Base-by-base conservation (phyloP, 306 rosid genomes). In the Bauhinia variegata region DNA sequence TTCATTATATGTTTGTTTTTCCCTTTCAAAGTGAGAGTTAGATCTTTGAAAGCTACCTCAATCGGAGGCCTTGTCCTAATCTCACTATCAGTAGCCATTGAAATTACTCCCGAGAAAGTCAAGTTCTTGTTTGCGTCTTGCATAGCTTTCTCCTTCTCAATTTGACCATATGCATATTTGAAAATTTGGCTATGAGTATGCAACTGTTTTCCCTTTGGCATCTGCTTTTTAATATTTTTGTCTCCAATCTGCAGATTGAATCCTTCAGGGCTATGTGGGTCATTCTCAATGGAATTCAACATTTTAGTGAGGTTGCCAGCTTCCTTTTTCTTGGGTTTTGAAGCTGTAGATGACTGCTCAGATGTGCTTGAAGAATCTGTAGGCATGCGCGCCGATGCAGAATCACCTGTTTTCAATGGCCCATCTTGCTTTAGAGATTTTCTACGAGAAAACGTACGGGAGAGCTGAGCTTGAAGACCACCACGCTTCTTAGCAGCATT, bases 101-200 rank as follows among this genome's bases (percentile, higher is more conserved):
- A 82, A 75, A 89, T 79, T 30, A 89, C 71, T 62, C 92, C 93
- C 0, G 93, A 86, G 87, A 89, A 89, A 51, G 93, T 89, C 75
- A 89, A 66, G 79, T 83, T 72, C 58, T 82, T 84, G 80, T 76
- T 86, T 67, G 77, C 67, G 69, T 86, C 87, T 82, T 89, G 87
- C 80, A 86, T 86, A 51, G 88, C 96, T 76, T 89, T 89, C 80
- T 89, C 96, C 79, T 86, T 89, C 81, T 86, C 96, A 56, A 89
- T 74, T 58, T 86, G 87, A 14, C 93, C 93, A 62, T 89, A 89
- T 50, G 96, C 96, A 77, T 89, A 89, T 85, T 88, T 89, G 39
- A 89, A 84, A 68, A 89, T 86, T 70, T 89, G 92, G 70, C 93
- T 89, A 28, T 84, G 86, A 48, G 96, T 89, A 41, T 84, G 86